Percentiles rank a stretch among this genome's conserved stretches.
These are phyloP conservation scores for Lasiosphaeris hirsuta DNA, from an alignment of 495 filamentous ascomycete species.

Conservation along the genomic window DNA sequence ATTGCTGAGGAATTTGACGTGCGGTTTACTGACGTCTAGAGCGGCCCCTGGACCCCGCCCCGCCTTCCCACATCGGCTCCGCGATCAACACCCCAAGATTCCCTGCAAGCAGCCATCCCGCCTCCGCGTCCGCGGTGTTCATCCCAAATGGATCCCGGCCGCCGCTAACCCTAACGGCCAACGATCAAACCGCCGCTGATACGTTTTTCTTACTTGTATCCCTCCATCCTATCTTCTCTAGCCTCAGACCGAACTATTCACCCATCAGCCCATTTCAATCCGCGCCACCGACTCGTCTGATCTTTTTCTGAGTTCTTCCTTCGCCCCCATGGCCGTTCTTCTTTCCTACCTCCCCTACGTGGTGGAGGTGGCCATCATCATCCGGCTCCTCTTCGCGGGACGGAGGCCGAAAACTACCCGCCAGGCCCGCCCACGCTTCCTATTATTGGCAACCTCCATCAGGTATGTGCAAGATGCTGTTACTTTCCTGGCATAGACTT, in stretches of 20 bases:
- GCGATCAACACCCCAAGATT: slow-evolving; percentile 9
- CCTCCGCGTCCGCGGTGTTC: slow-evolving; percentile 24
- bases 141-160: slow-evolving; percentile 26
- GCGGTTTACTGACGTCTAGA: neutral
- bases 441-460: slow-evolving; percentile 35
- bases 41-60: neutral
- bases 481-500: neutral
- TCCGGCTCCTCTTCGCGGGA: slow-evolving; percentile 26
- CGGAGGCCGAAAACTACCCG: slow-evolving; percentile 30
- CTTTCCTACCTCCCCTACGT: slow-evolving; percentile 20
- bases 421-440: slow-evolving; percentile 36
- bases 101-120: slow-evolving; percentile 19
- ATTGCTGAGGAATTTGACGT: slow-evolving; percentile 9
- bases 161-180: neutral
- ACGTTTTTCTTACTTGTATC: slow-evolving; percentile 17
- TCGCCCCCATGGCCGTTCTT: slow-evolving; percentile 20
- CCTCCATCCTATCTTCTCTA: slow-evolving; percentile 2
- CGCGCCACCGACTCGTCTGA: neutral
- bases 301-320: neutral
- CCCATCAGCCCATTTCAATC: slow-evolving; percentile 2
- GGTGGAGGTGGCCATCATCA: slow-evolving; percentile 24
- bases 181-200: neutral
- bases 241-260: neutral
- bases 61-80: slow-evolving; percentile 23
- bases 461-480: slow-evolving; percentile 12